Evolutionary conservation across 2,329 filamentous ascomycete genomes (phyloP).

Genomic region (Talaromyces pinophilus): DNA sequence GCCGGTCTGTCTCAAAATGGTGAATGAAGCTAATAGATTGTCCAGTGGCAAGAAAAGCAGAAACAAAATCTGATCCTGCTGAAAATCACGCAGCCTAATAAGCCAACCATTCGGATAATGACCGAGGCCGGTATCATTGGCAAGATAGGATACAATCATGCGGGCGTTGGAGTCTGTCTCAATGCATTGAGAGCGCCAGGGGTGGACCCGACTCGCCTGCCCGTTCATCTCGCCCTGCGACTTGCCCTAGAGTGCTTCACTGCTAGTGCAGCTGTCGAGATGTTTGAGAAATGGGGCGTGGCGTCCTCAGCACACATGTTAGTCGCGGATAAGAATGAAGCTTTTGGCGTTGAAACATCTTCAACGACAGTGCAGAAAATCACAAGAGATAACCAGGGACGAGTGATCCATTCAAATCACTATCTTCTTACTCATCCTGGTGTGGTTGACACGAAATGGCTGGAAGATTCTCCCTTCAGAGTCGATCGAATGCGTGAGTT

Average conservation of each 20-base stretch:
- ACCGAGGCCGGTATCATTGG: slow-evolving; percentile 61
- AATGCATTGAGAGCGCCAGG: slow-evolving; percentile 59
- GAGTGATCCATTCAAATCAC: slow-evolving; percentile 17
- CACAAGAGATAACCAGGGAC: background rate
- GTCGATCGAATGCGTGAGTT: slow-evolving; percentile 9
- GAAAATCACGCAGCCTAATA: slow-evolving; percentile 44
- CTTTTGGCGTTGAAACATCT: slow-evolving; percentile 53
- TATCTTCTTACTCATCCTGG: slow-evolving; percentile 4
- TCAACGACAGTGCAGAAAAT: background rate
- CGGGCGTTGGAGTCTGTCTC: slow-evolving; percentile 57
- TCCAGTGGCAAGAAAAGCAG: slow-evolving; percentile 31
- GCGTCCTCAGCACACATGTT: slow-evolving; percentile 58
- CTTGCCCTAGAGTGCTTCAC: slow-evolving; percentile 54
- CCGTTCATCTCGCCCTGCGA: slow-evolving; percentile 58
- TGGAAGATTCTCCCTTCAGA: slow-evolving; percentile 11
- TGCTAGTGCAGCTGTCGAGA: slow-evolving; percentile 45
- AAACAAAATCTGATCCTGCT: slow-evolving; percentile 54
- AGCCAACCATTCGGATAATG: slow-evolving; percentile 56
- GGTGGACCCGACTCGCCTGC: slow-evolving; percentile 50
- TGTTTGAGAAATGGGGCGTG: slow-evolving; percentile 50
- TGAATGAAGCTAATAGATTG: background rate
- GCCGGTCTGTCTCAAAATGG: background rate
- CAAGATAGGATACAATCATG: slow-evolving; percentile 59
- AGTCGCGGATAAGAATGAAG: slow-evolving; percentile 49
- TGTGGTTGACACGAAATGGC: slow-evolving; percentile 7